These are phyloP conservation scores for Teunomyces gatunensis DNA, from an alignment of 805 yeast genomes.

Conservation along the genomic window DNA sequence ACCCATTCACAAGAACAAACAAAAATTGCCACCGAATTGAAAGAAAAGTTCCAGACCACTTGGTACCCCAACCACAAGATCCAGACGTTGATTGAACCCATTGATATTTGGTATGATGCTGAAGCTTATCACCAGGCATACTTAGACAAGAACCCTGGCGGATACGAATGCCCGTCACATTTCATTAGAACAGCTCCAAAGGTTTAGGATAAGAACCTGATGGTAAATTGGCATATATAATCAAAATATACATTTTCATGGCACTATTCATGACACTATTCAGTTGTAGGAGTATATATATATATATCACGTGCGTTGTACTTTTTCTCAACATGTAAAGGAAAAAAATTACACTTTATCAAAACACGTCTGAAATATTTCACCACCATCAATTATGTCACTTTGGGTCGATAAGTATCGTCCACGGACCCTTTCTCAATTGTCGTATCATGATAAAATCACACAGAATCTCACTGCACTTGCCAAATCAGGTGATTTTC, in stretches of 20 bases:
- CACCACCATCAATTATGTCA: conserved; percentile 57
- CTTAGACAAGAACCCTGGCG: conserved; percentile 73
- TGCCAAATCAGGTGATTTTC: conserved; percentile 76
- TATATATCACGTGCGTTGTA: too few relatives aligned
- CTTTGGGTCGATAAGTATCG: conserved; percentile 96
- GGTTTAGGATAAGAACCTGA: conserved; percentile 13
- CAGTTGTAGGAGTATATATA: too few relatives aligned
- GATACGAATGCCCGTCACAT: conserved; percentile 91
- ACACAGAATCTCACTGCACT: conserved; percentile 63
- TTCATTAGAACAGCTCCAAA: conserved; percentile 66
- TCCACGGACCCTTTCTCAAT: conserved; percentile 61
- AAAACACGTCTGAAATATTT: conserved; percentile 7
- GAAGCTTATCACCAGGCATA: conserved; percentile 92
- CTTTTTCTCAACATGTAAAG: neutral
- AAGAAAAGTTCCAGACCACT: conserved; percentile 58
- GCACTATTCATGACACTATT: too few relatives aligned
- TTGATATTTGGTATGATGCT: conserved; percentile 81
- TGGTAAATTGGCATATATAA: neutral
- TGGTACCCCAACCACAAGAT: conserved; percentile 75
- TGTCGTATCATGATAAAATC: conserved; percentile 67
- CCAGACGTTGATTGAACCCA: conserved; percentile 67
- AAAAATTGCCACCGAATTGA: conserved; percentile 42
- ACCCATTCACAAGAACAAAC: conserved; percentile 54
- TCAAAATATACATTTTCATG: neutral
- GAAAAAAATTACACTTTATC: neutral